Conservation (phyloP, 1,139 yeast species). For the Candida buenavistaensis region DNA sequence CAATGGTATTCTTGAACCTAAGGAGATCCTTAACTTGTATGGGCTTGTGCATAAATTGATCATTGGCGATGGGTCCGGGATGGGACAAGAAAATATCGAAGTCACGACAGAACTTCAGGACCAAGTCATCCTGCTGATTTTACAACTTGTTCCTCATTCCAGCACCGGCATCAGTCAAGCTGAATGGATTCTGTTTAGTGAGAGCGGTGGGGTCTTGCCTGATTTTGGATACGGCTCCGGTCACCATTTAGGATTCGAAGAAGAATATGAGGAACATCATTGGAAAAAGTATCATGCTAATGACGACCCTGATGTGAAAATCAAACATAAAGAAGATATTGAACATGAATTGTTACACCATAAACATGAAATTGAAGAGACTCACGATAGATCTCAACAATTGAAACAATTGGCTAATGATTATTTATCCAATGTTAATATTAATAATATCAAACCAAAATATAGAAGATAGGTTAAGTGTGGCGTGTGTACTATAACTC, state of each 20-base stretch:
- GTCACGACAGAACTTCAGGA: constrained; percentile 52
- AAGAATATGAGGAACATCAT: constrained; percentile 91
- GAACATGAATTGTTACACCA: constrained; percentile 90
- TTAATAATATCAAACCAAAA: constrained; percentile 38
- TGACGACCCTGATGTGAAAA: constrained; percentile 76
- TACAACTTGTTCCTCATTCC: constrained; percentile 62
- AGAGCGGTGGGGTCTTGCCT: constrained; percentile 72
- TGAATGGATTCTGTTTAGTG: constrained; percentile 70
- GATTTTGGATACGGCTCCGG: constrained; percentile 97
- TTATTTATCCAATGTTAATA: constrained; percentile 34
- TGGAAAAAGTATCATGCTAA: constrained; percentile 86
- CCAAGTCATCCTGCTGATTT: constrained; percentile 56
- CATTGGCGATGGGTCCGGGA: constrained; percentile 88
- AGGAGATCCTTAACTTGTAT: constrained; percentile 76
- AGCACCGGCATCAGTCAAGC: constrained; percentile 61
- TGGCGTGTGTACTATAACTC: no score
- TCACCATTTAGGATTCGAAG: constrained; percentile 92
- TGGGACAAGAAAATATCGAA: constrained; percentile 58
- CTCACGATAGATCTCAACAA: constrained; percentile 57
- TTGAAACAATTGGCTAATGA: constrained; percentile 33
- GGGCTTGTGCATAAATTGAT: constrained; percentile 72
- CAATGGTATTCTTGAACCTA: constrained; percentile 52
- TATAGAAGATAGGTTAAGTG: no score
- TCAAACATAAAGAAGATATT: constrained; percentile 83
- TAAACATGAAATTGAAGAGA: constrained; percentile 74